Evolutionary conservation across 192 early-diverging fungal genomes (phyloP), one percentile per base, ranked within the genome.

Genomic region (Backusella westeae): DNA sequence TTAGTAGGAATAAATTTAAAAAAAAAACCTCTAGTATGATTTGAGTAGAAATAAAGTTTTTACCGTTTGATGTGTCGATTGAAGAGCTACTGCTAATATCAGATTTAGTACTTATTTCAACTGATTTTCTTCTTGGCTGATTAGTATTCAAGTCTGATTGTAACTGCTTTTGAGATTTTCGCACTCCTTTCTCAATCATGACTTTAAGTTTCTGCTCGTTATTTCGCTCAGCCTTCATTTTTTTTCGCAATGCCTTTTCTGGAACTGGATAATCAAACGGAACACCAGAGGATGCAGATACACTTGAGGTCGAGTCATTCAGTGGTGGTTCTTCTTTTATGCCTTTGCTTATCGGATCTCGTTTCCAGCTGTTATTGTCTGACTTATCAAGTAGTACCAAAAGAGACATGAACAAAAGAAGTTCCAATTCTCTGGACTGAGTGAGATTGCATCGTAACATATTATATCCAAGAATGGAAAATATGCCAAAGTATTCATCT

Each of bases 401-500:
- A 17, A 76, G 44, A 41, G 69, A 71, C 17, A 56, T 76, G 42
- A 76, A 42, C 23, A 76, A 44, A 10, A 68, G 34, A 9, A 76
- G 75, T 9, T 69, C 69, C 15, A 76, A 39, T 42, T 69, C 75
- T 39, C 38, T 49, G 19, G 75, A 39, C 42, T 76, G 32, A 21
- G 38, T 76, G 26, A 71, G 39, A 12, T 63, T 29, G 29, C 75
- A 76, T n/a, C 49, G n/a, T 12, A 32, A 12, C n/a, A 76, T 52
- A 56, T 76, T 76, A 52, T 63, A 71, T 34, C 69, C 53, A 26
- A 69, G 69, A 9, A 76, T 52, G 10, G 75, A 76, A 26, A 70
- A 76, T 12, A 76, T 69, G n/a, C 75, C 75, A 76, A 76, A 76
- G 14, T 76, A 76, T 21, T 69, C 69, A 29, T 69, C 75, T 65